Evolutionary conservation across 176 grass and related monocot genomes (phyloP).

Genomic region (Bothriochloa decipiens): DNA sequence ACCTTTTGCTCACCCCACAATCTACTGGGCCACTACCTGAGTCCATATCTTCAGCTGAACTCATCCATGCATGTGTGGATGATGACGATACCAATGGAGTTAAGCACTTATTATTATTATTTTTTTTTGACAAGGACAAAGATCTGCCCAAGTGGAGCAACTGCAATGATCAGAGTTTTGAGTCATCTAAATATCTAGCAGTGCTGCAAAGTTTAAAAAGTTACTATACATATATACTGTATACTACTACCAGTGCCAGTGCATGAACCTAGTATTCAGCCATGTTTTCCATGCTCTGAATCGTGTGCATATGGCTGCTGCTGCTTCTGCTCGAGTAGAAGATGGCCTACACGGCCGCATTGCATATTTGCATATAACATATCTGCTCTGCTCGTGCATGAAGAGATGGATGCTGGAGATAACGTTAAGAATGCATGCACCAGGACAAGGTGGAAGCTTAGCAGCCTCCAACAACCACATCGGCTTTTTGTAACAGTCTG

Average conservation of each 20-base stretch:
- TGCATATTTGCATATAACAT: neutral
- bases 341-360: neutral
- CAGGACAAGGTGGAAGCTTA: neutral
- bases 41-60: slow-evolving; percentile 5
- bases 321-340: neutral
- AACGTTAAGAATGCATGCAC: neutral
- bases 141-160: neutral
- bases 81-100: slow-evolving; percentile 6
- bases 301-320: neutral
- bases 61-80: neutral
- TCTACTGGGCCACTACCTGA: neutral
- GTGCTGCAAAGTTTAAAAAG: neutral
- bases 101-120: too few relatives aligned
- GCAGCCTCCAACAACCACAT: neutral
- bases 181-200: neutral
- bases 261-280: slow-evolving; percentile 9
- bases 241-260: neutral
- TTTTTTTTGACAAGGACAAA: too few relatives aligned
- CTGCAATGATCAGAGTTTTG: neutral
- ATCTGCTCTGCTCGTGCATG: neutral
- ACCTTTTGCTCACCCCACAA: slow-evolving; percentile 2
- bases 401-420: neutral
- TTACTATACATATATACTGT: neutral
- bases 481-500: neutral
- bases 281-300: slow-evolving; percentile 35